Evolutionary conservation across 1,284 basidiomycete genomes (phyloP).

Genomic region (Sanghuangporus baumii): DNA sequence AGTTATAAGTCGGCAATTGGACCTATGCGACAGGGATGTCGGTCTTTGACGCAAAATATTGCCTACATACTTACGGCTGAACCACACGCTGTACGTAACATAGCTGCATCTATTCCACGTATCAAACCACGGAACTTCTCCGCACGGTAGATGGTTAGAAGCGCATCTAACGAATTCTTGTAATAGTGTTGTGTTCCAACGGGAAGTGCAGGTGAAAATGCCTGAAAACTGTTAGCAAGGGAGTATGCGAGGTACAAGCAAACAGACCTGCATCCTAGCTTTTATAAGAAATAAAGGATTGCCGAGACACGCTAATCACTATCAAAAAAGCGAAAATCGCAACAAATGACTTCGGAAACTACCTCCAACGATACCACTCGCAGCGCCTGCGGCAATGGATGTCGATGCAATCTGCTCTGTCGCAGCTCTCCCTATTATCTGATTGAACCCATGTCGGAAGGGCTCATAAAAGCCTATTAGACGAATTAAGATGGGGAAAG

Average conservation of each 20-base stretch:
- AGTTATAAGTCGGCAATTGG: constrained; percentile 94
- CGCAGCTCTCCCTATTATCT: constrained; percentile 55
- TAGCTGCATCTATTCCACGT: constrained; percentile 90
- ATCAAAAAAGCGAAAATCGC: constrained; percentile 4
- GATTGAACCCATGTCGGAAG: constrained; percentile 71
- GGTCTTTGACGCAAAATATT: not conserved
- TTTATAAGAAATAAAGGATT: constrained; percentile 97
- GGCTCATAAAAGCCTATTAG: constrained; percentile 90
- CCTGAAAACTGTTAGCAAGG: constrained; percentile 37
- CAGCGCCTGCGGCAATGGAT: constrained; percentile 80
- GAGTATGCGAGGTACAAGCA: not conserved
- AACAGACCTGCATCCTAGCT: constrained; percentile 86
- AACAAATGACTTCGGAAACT: not conserved
- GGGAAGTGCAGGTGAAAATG: constrained; percentile 89
- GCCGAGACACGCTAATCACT: constrained; percentile 67
- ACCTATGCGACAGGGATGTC: constrained; percentile 42
- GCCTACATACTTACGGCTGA: constrained; percentile 52
- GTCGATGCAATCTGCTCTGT: constrained; percentile 67
- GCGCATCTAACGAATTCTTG: constrained; percentile 75
- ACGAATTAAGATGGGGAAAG: not conserved
- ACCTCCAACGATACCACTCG: constrained; percentile 90
- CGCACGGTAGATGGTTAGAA: constrained; percentile 71
- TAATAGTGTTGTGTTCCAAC: constrained; percentile 94
- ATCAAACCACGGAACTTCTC: constrained; percentile 80
- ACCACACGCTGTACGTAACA: constrained; percentile 92